These are phyloP conservation scores for Sclerotinia minor DNA, from an alignment of 2,329 filamentous ascomycete species.

Conservation along the genomic window DNA sequence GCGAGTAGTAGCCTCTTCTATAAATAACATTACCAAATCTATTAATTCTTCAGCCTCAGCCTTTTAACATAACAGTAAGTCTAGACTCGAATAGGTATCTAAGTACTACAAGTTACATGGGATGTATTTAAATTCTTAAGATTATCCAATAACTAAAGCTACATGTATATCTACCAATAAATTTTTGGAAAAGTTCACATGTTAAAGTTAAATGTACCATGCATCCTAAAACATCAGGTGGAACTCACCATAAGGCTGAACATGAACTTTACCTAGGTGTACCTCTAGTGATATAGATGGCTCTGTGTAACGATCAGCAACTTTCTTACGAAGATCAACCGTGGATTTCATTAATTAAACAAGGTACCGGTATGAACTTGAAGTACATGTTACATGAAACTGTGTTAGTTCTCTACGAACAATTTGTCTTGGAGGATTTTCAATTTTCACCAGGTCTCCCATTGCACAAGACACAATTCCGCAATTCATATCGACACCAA, in stretches of 20 bases:
- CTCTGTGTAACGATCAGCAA: neutral
- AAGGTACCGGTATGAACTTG: neutral
- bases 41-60: conserved; percentile 20
- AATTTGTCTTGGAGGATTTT: neutral
- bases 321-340: neutral
- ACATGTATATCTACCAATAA: neutral
- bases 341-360: neutral
- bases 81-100: neutral
- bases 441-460: neutral
- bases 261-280: conserved; percentile 11
- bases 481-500: neutral
- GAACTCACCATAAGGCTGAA: conserved; percentile 18
- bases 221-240: conserved; percentile 11
- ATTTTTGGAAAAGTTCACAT: neutral
- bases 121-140: no score
- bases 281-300: conserved; percentile 9
- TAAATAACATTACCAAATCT: conserved; percentile 24
- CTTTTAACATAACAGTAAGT: neutral
- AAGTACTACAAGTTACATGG: neutral
- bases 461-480: neutral
- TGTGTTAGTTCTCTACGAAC: neutral
- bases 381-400: neutral
- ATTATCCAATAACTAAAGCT: neutral
- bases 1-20: conserved; percentile 24
- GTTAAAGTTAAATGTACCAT: neutral